Evolutionary conservation across 2,329 filamentous ascomycete genomes (phyloP).

Genomic region (Ophiostoma himal-ulmi): DNA sequence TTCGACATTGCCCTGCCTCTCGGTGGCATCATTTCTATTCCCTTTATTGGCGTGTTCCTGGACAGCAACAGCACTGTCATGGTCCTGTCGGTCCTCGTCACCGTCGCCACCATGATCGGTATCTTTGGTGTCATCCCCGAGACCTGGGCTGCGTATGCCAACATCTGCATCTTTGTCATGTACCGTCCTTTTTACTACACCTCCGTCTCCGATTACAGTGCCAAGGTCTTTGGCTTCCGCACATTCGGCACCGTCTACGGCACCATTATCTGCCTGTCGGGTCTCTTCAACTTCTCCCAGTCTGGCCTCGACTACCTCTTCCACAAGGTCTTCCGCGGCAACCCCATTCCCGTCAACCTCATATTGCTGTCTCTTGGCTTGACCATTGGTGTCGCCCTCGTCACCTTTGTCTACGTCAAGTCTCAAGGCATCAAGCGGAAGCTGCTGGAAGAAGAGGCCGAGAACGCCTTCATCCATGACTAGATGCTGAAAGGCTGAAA

Average conservation of each 20-base stretch:
- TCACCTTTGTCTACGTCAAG: slow-evolving; percentile 56
- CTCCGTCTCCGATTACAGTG: slow-evolving; percentile 79
- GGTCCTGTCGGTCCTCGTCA: slow-evolving; percentile 65
- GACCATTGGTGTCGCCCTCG: slow-evolving; percentile 58
- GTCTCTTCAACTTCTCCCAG: slow-evolving; percentile 78
- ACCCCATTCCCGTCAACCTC: slow-evolving; percentile 73
- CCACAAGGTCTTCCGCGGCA: slow-evolving; percentile 61
- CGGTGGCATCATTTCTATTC: slow-evolving; percentile 77
- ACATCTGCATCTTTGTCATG: slow-evolving; percentile 72
- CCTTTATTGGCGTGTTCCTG: slow-evolving; percentile 75
- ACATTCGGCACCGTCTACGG: slow-evolving; percentile 95
- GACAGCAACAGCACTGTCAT: slow-evolving; percentile 69
- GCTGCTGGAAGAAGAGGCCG: slow-evolving; percentile 32
- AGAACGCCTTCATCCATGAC: slow-evolving; percentile 27
- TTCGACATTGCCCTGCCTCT: slow-evolving; percentile 76
- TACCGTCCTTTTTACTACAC: slow-evolving; percentile 90
- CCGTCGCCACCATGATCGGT: slow-evolving; percentile 67
- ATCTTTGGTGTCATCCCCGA: slow-evolving; percentile 67
- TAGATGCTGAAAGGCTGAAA: neutral
- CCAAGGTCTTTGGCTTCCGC: slow-evolving; percentile 86
- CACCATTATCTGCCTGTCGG: slow-evolving; percentile 78
- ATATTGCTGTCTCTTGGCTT: slow-evolving; percentile 58
- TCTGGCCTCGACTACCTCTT: slow-evolving; percentile 73
- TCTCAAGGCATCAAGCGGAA: slow-evolving; percentile 35
- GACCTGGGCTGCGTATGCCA: slow-evolving; percentile 65